phyloP scores from a whole-genome alignment of 768 basidiomycete species.

The Saitozyma sp. region DNA sequence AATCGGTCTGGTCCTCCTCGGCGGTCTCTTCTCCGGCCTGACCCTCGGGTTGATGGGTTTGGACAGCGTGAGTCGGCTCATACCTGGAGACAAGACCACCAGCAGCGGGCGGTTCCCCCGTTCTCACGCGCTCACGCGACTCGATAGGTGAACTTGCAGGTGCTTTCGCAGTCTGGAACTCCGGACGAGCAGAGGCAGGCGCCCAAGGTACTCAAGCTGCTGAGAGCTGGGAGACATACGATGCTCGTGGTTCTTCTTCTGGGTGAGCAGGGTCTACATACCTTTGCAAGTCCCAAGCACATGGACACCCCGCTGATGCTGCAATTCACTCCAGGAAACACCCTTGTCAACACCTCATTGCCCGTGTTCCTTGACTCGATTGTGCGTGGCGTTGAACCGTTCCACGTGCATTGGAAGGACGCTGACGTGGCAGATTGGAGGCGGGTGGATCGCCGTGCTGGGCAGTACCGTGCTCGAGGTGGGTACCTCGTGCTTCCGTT shows the following conservation, averaged over 20 bases:
- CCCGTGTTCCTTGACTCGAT: slow-evolving; percentile 45
- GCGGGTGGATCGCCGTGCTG: slow-evolving; percentile 43
- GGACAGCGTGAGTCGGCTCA: slow-evolving; percentile 27
- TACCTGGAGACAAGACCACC: background rate
- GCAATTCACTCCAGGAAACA: slow-evolving; percentile 25
- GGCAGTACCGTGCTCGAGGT: slow-evolving; percentile 43
- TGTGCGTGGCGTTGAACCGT: slow-evolving; percentile 15
- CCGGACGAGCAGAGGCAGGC: slow-evolving; percentile 31
- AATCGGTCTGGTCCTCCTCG: slow-evolving; percentile 30
- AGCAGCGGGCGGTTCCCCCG: background rate
- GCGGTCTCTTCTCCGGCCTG: slow-evolving; percentile 39
- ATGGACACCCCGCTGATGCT: slow-evolving; percentile 1
- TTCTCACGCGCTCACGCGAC: background rate
- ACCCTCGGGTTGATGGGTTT: slow-evolving; percentile 44
- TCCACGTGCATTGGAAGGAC: background rate
- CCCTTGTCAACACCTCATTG: slow-evolving; percentile 42
- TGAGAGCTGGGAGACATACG: slow-evolving; percentile 39
- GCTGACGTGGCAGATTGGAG: slow-evolving; percentile 32
- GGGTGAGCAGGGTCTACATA: slow-evolving; percentile 17
- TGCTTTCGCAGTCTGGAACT: slow-evolving; percentile 41
- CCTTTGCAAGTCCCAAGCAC: background rate
- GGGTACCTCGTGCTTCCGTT: slow-evolving; percentile 1
- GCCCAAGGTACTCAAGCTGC: slow-evolving; percentile 32
- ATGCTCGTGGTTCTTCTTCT: slow-evolving; percentile 43
- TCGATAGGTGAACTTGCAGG: slow-evolving; percentile 42